Evolutionary conservation across 192 early-diverging fungal genomes (phyloP), one percentile per base, ranked within the genome.

Genomic region (Backusella westeae): DNA sequence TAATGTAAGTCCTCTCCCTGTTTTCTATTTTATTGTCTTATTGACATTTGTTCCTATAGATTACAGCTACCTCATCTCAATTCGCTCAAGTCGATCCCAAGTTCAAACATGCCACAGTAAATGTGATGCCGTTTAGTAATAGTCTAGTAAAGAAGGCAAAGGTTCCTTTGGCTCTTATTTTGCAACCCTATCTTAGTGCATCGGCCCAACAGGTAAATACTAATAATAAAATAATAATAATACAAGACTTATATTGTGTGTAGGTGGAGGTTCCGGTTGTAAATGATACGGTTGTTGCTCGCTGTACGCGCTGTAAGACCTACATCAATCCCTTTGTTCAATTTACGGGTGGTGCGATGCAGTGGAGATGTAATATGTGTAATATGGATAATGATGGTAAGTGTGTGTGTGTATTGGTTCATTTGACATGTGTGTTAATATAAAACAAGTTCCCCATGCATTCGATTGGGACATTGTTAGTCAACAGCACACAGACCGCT

Each of bases 281-380:
- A 85, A 38, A 92, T 90, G 17, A 89, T 96, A 35, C 89, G 88
- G 71, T 85, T 91, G 46, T 93, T 94, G 67, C 93, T 65, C 91
- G 98, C 46, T 99, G 98, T 85, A 81, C 87, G 70, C 92, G 97
- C 7, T 99, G 98, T 89, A 93, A 93, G 35, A 94, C 94, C 0
- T 99, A 99, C 78, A 92, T 98, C 81, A 99, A 99, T 81, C 95
- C 96, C 17, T 92, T 91, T 82, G 93, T 96, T 79, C 82, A 82
- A 35, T 99, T 97, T 75, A 90, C 93, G 8, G 90, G 96, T 26
- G 96, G 96, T 32, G 98, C 97, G 21, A 89, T 94, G 67, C 90
- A 89, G 65, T 98, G 93, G 83, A 87, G 93, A 71, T 99, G 98
- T 81, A 99, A 99, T 82, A 86, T 99, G 86, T 99, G 98, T 85